Conservation (phyloP, 176 grass and related monocot genomes). For the Oryza nivara region DNA sequence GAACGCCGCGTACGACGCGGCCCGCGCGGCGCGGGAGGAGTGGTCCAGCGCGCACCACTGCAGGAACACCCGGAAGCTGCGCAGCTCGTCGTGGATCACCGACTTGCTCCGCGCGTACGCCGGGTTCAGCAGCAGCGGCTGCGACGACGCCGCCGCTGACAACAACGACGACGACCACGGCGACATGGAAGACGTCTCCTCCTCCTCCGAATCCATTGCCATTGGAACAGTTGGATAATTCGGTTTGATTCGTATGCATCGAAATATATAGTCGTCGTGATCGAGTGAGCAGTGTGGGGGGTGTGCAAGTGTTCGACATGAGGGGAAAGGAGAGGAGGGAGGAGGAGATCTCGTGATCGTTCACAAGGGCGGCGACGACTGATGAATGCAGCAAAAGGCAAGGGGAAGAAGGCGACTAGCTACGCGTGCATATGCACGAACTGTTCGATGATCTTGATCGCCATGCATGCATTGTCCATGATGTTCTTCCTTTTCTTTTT, state of each 20-base stretch:
- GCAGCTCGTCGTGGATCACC: constrained; percentile 79
- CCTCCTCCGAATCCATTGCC: constrained; percentile 13
- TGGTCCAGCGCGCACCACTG: constrained; percentile 83
- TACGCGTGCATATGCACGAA: not conserved
- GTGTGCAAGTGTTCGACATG: not conserved
- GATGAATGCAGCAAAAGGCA: constrained; percentile 31
- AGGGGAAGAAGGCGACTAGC: not conserved
- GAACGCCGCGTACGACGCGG: constrained; percentile 71
- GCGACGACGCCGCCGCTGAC: not conserved
- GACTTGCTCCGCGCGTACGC: constrained; percentile 82
- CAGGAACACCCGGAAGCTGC: constrained; percentile 80
- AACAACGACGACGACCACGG: not conserved
- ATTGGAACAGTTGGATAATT: not conserved
- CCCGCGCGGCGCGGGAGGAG: constrained; percentile 40
- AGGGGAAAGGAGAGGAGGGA: constrained; percentile 40
- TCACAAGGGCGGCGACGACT: constrained; percentile 48
- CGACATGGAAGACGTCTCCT: not conserved
- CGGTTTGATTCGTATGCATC: not conserved
- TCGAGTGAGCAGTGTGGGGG: not conserved
- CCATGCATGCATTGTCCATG: not conserved
- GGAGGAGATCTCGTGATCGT: constrained; percentile 33
- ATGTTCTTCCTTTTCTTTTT: not conserved
- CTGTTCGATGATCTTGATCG: not conserved
- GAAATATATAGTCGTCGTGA: constrained; percentile 29
- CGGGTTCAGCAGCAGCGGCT: constrained; percentile 75